These are phyloP conservation scores for Lentinula novae-zelandiae DNA, from an alignment of 1,284 basidiomycete species.

Conservation along the genomic window DNA sequence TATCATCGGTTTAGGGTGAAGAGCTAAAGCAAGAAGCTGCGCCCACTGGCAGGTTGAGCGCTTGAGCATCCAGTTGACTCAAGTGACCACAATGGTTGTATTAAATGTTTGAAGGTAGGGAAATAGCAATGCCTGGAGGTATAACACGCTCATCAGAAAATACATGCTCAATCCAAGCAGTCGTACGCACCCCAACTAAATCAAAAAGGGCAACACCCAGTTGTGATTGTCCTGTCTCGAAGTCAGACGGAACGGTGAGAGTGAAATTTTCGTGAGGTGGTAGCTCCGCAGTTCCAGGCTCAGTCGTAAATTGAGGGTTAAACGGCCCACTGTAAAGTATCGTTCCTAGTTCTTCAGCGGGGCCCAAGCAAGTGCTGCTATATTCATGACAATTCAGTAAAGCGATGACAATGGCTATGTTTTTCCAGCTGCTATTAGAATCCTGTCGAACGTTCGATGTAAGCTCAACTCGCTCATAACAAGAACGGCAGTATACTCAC, in stretches of 20 bases:
- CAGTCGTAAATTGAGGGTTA: conserved; percentile 31
- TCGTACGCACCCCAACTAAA: conserved; percentile 41
- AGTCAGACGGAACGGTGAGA: conserved; percentile 34
- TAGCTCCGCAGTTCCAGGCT: conserved; percentile 13
- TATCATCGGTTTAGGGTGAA: no score
- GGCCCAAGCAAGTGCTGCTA: neutral
- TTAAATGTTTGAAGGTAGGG: neutral
- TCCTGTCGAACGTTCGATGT: neutral
- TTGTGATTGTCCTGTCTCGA: conserved; percentile 30
- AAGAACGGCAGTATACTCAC: neutral
- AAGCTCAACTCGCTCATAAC: neutral
- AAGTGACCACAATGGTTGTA: neutral
- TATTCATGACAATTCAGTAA: conserved; percentile 4
- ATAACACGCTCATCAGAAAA: neutral
- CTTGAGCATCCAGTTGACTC: neutral
- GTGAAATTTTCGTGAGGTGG: conserved; percentile 51
- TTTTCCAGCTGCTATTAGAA: conserved; percentile 3
- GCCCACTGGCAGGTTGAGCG: no score
- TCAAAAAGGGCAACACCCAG: conserved; percentile 40
- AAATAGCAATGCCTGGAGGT: neutral
- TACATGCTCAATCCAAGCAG: neutral
- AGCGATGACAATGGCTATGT: conserved; percentile 12
- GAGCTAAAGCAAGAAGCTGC: no score
- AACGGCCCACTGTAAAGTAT: conserved; percentile 42
- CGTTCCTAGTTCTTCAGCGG: neutral